phyloP scores from a whole-genome alignment of 2,329 filamentous ascomycete genomes.

The Proliferodiscus dingleyae region DNA sequence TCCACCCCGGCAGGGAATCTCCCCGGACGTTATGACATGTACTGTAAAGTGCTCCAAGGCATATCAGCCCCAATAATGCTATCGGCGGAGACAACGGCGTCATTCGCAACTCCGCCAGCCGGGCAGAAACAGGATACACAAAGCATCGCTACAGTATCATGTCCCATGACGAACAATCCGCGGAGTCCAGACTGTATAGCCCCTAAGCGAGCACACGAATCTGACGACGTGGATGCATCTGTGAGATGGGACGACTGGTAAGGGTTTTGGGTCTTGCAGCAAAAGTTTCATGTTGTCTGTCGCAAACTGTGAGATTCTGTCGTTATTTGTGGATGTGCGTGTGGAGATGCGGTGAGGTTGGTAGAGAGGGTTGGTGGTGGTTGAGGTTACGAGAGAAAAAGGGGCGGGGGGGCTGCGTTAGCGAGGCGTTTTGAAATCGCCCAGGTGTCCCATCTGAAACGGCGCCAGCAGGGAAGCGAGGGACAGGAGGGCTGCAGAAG shows the following conservation, averaged over 20 bases:
- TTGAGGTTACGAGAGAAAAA: not conserved
- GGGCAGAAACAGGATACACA: not conserved
- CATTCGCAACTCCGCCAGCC: constrained; percentile 1
- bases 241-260: not conserved
- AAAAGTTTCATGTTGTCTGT: constrained; percentile 25
- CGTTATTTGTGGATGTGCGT: constrained; percentile 19
- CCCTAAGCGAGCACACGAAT: not conserved
- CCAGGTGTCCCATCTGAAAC: constrained; percentile 23
- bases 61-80: constrained; percentile 29
- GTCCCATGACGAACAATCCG: not conserved
- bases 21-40: constrained; percentile 23
- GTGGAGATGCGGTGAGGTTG: constrained; percentile 9
- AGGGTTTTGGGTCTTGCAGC: constrained; percentile 1
- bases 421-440: constrained; percentile 21
- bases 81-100: constrained; percentile 1
- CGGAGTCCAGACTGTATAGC: not conserved
- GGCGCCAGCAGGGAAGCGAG: not conserved
- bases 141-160: not conserved
- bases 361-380: not conserved
- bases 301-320: constrained; percentile 16
- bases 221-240: not conserved
- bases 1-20: constrained; percentile 20
- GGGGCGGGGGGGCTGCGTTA: constrained; percentile 13
- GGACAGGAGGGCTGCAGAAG: not conserved
- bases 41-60: constrained; percentile 21